Conservation (phyloP, 148 eudicot species). For the Linanthus parryae region DNA sequence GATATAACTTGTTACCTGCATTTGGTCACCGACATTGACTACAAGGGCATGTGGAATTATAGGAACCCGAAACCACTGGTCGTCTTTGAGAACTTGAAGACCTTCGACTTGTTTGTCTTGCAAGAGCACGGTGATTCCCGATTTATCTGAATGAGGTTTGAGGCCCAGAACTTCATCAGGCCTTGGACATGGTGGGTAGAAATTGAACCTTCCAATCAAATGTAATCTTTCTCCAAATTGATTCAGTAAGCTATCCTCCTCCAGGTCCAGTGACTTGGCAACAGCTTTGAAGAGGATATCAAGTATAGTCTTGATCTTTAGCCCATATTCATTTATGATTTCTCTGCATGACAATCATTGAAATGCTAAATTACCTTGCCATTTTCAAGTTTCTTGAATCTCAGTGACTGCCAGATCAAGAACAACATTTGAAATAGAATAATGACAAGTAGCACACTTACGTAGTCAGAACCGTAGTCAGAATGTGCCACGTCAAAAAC, state of each 20-base stretch:
- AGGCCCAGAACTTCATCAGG: slow-evolving; percentile 24
- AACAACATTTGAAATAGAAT: too few species aligned
- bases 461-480: too few species aligned
- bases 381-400: too few species aligned
- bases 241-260: slow-evolving; percentile 24
- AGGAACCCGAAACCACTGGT: slow-evolving; percentile 26
- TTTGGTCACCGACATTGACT: slow-evolving; percentile 26
- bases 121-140: slow-evolving; percentile 26
- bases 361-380: too few species aligned
- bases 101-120: slow-evolving; percentile 30
- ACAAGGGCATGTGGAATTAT: slow-evolving; percentile 28
- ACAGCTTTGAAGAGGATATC: slow-evolving; percentile 24
- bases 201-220: slow-evolving; percentile 21
- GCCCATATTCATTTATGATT: slow-evolving; percentile 15
- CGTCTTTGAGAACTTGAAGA: slow-evolving; percentile 25
- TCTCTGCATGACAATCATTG: slow-evolving; percentile 22
- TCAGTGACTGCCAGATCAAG: too few species aligned
- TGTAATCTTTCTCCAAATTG: slow-evolving; percentile 19
- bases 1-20: slow-evolving; percentile 18
- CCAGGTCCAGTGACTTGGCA: slow-evolving; percentile 25
- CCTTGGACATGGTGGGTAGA: slow-evolving; percentile 29
- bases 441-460: too few species aligned
- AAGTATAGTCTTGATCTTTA: slow-evolving; percentile 7
- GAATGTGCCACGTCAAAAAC: too few species aligned
- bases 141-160: slow-evolving; percentile 28